These are phyloP conservation scores for Penicillium mononematosum DNA, from an alignment of 495 filamentous ascomycete species.

Conservation along the genomic window DNA sequence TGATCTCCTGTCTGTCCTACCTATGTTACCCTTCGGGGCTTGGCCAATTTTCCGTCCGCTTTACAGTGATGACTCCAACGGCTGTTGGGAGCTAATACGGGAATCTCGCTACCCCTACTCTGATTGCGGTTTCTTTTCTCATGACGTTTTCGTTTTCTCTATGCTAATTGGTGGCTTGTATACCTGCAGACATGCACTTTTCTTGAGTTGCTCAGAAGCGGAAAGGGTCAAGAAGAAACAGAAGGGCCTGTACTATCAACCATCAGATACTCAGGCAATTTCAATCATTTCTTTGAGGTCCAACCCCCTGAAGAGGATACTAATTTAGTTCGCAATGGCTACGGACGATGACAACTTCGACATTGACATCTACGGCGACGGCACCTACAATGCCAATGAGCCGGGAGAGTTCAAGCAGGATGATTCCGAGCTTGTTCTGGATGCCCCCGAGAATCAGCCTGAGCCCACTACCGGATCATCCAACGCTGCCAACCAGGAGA, in stretches of 20 bases:
- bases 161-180: slow-evolving; percentile 43
- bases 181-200: slow-evolving; percentile 48
- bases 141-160: slow-evolving; percentile 25
- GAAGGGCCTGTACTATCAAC: slow-evolving; percentile 38
- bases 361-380: slow-evolving; percentile 96
- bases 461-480: background rate
- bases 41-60: slow-evolving; percentile 14
- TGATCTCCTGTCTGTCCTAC: slow-evolving; percentile 18
- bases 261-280: slow-evolving; percentile 34
- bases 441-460: slow-evolving; percentile 30
- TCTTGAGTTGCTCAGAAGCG: slow-evolving; percentile 34
- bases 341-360: slow-evolving; percentile 90
- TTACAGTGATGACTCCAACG: background rate
- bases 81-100: slow-evolving; percentile 3
- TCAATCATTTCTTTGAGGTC: slow-evolving; percentile 20
- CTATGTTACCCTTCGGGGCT: slow-evolving; percentile 12
- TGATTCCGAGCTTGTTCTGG: slow-evolving; percentile 42
- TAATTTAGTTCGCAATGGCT: slow-evolving; percentile 60
- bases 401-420: slow-evolving; percentile 53
- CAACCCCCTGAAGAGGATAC: slow-evolving; percentile 11
- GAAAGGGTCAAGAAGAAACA: slow-evolving; percentile 24
- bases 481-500: background rate
- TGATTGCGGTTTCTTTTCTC: slow-evolving; percentile 7
- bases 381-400: slow-evolving; percentile 50
- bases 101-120: slow-evolving; percentile 3